Conservation (phyloP, 192 early-diverging fungal species). For the Backusella psychrophila region DNA sequence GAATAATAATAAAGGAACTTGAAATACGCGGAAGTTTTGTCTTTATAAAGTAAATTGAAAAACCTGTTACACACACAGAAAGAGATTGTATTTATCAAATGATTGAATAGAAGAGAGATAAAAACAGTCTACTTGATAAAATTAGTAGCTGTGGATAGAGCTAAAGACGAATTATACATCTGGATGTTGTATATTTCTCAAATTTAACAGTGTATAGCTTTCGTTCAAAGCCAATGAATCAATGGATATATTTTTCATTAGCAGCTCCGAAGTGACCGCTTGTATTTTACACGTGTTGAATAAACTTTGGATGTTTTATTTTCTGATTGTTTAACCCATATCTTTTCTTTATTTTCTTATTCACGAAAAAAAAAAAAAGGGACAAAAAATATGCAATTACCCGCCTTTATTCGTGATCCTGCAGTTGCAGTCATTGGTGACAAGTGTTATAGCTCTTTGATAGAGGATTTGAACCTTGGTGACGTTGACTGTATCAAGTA, state of each 20-base stretch:
- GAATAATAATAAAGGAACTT: neutral
- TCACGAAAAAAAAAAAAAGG: neutral
- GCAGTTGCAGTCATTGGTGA: slow-evolving; percentile 74
- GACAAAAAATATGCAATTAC: slow-evolving; percentile 53
- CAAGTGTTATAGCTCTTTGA: slow-evolving; percentile 70
- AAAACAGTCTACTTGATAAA: too few species aligned
- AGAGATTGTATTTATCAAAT: neutral
- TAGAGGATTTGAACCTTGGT: slow-evolving; percentile 67
- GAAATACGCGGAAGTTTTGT: neutral
- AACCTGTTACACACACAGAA: neutral
- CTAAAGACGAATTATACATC: too few species aligned
- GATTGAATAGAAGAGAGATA: neutral
- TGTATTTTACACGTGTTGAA: slow-evolving; percentile 3
- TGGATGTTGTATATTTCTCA: neutral
- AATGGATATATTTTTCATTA: neutral
- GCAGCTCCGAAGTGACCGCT: neutral
- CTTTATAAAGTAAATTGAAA: neutral
- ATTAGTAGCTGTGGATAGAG: too few species aligned
- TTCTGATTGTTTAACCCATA: neutral
- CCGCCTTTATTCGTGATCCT: slow-evolving; percentile 60
- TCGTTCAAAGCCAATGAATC: neutral
- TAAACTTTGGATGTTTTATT: neutral
- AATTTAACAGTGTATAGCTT: neutral
- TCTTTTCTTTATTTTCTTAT: neutral
- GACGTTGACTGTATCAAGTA: slow-evolving; percentile 78